Conservation (phyloP, 2,329 filamentous ascomycete genomes). For the Thielaviopsis euricoi region DNA sequence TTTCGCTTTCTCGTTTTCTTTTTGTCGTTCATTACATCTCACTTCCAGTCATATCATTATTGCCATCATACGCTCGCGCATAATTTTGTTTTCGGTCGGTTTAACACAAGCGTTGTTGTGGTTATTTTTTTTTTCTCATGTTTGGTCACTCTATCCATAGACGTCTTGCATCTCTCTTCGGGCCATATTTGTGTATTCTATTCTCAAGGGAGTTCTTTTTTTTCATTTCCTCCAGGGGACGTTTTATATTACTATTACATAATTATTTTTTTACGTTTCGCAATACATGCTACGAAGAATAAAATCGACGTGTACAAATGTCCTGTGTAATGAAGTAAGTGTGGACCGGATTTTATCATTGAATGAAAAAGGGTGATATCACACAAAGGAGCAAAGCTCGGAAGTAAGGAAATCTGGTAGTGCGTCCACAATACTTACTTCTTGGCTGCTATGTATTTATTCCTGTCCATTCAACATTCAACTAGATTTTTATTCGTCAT, state of each 20-base stretch:
- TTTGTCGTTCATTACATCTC: background rate
- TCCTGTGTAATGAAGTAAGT: no score
- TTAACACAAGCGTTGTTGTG: background rate
- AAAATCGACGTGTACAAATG: background rate
- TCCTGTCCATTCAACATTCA: no score
- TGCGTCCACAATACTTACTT: no score
- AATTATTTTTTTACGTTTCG: background rate
- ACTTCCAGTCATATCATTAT: background rate
- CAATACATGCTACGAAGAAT: background rate
- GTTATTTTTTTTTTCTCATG: background rate
- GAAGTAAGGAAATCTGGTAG: no score
- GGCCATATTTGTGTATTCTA: conserved; percentile 12
- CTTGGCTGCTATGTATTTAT: no score
- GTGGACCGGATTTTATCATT: no score
- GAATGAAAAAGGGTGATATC: no score
- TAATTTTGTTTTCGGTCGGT: background rate
- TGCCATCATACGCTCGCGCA: background rate
- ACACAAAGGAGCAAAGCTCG: no score
- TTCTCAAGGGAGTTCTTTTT: conserved; percentile 12
- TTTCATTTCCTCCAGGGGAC: background rate
- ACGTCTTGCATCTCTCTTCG: conserved; percentile 8
- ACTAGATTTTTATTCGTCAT: no score
- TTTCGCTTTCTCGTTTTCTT: background rate
- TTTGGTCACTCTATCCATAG: background rate
- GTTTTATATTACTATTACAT: background rate